Base-by-base conservation (phyloP, 1,284 basidiomycete species). In the Cutaneotrichosporon sp. region DNA sequence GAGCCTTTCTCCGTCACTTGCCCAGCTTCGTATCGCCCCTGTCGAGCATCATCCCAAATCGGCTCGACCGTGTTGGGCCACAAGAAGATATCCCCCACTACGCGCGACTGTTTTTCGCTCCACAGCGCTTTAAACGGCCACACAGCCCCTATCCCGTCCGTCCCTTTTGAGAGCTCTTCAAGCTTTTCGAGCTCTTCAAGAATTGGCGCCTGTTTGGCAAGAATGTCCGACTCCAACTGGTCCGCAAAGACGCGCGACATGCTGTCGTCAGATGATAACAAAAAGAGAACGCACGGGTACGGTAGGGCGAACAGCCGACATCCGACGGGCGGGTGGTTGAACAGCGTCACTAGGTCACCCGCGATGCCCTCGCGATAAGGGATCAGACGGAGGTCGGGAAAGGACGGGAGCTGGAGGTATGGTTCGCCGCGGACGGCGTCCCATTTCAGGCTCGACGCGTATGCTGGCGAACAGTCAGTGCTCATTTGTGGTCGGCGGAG, bases 321-420 rank as follows among this genome's bases (percentile, higher is more conserved):
- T 9, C 68, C 70, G 26, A 72, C 62, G 14, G 18, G 52, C 11
- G 61, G 66, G 49, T 68, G 59, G 56, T 69, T 71, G 68, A 70
- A 72, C 18, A 72, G 65, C 26, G 56, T 58, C 14, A 64, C 61
- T 0, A 70, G 22, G 4, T 68, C 63, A 18, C 66, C 64, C 21
- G 65, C 71, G 26, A 68, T 63, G 16, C 67, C 71, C 1, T 47
- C 38, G 5, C 69, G 65, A 32, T 67, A 65, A 10, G 69, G 70
- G 26, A 64, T 64, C 13, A 71, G 26, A 26, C 72, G 64, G 18
- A 71, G 58, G 32, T 63, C 56, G 16, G 71, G 71, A 53, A 63
- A 69, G 0, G 64, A 64, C 6, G 72, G 69, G 5, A 70, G 61
- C 58, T 70, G 72, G 57, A 73, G 69, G 58, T 73, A 73, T 8